Conservation (phyloP, 1,284 basidiomycete genomes). For the Fomes fomentarius region DNA sequence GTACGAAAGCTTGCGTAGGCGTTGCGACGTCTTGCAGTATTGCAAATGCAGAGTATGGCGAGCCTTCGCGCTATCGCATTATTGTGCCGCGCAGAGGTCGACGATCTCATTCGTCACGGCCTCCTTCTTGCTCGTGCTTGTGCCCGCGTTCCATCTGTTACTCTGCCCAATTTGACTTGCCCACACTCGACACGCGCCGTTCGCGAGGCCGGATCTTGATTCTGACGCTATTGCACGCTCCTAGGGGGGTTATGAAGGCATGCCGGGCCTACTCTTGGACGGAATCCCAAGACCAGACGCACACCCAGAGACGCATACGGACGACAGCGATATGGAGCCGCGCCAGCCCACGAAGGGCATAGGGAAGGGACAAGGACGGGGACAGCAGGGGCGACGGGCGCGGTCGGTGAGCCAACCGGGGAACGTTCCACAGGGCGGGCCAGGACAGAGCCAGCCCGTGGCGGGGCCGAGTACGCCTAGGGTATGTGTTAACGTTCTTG, state of each 20-base stretch:
- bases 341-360: conserved; percentile 10
- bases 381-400: conserved; percentile 18
- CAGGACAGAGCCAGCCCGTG: not conserved
- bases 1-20: conserved; percentile 19
- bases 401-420: conserved; percentile 28
- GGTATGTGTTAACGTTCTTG: conserved; percentile 14
- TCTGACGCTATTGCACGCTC: not conserved
- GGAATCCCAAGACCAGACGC: not conserved
- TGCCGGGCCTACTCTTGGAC: conserved; percentile 9
- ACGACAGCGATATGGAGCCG: conserved; percentile 12
- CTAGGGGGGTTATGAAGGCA: conserved; percentile 5
- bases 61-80: not conserved
- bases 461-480: conserved; percentile 28
- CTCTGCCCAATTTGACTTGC: not conserved
- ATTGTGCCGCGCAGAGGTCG: not conserved
- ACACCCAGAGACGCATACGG: conserved; percentile 2
- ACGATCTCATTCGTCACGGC: conserved; percentile 11
- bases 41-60: conserved; percentile 17
- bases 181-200: conserved; percentile 1
- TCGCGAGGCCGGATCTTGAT: conserved; percentile 13
- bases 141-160: not conserved
- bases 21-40: conserved; percentile 19
- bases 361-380: conserved; percentile 1
- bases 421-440: conserved; percentile 4
- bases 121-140: conserved; percentile 1